These are phyloP conservation scores for Lentinula lateritia DNA, from an alignment of 768 basidiomycete genomes.

Conservation along the genomic window DNA sequence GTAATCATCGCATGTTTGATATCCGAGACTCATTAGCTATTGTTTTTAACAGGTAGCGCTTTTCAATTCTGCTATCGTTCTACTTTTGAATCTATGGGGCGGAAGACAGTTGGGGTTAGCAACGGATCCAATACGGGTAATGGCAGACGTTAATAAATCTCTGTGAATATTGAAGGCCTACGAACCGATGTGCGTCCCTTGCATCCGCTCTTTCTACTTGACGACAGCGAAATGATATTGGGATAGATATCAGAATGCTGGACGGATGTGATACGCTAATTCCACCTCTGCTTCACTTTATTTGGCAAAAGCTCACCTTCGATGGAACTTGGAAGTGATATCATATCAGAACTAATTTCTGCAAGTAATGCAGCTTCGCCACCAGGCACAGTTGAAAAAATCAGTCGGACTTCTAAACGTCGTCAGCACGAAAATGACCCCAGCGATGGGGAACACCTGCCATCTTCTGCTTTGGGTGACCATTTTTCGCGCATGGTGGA, in stretches of 20 bases:
- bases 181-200: no score
- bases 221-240: no score
- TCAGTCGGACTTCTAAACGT: not conserved
- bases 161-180: not conserved
- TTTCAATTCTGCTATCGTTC: no score
- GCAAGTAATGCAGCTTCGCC: not conserved
- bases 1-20: no score
- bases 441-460: not conserved
- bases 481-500: no score
- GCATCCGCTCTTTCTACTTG: no score
- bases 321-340: not conserved
- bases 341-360: not conserved
- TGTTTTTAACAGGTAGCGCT: no score
- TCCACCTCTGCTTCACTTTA: no score
- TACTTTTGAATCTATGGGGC: constrained; percentile 27
- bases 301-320: not conserved
- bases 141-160: constrained; percentile 48
- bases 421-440: not conserved
- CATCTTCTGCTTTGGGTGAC: not conserved
- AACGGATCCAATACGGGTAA: constrained; percentile 36
- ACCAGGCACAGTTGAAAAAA: not conserved
- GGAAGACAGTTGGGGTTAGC: constrained; percentile 34
- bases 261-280: constrained; percentile 38
- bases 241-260: constrained; percentile 39
- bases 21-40: no score